Evolutionary conservation across 768 basidiomycete genomes (phyloP), one percentile per base, ranked within the genome.

Genomic region (Trametes maxima): DNA sequence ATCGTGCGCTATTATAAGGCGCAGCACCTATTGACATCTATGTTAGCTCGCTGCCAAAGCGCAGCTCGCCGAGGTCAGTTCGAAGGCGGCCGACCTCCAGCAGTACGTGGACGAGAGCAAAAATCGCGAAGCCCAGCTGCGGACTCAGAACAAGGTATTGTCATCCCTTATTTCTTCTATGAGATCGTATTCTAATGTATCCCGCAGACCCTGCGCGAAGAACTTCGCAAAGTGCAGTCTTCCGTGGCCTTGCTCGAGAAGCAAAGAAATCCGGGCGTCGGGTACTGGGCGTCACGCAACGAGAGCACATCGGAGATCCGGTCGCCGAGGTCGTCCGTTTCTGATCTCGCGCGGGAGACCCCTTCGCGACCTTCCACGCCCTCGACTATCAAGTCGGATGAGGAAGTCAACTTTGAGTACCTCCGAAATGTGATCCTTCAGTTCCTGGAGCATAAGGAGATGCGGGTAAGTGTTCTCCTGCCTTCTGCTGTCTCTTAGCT

Each of bases 371-470:
- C 73, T 3, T 61, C 66, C n/a, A 68, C 74, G 5, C 73, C 75
- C 17, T 46, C 78, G 2, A 59, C 68, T 1, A 65, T 65, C 11
- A 81, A 77, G 56, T 84, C 83, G 12, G 95, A 98, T 45, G 95
- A 96, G 70, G 96, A 96, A 63, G 84, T 98, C 56, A 98, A 96
- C 69, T 77, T 96, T 8, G 97, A 98, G 76, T 99, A 99, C 74
- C 75, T 99, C 47, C 82, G 97, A 59, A 98, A 98, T 73, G 91
- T 98, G 35, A 94, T 98, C 58, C 74, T 99, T 47, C 97, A 98
- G 73, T 99, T 99, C 78, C 79, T 99, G 51, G 97, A 99, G 72
- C 92, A 98, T 76, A 95, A 96, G 72, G 95, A 98, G 74, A 98
- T 98, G 95, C 83, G 97, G 76, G 95, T 95, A 70, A 72, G 92